A percentile compares a stretch with the other conserved stretches of the same genome.
These are phyloP conservation scores for Candida parachauliodes DNA, from an alignment of 805 yeast species.

Conservation along the genomic window DNA sequence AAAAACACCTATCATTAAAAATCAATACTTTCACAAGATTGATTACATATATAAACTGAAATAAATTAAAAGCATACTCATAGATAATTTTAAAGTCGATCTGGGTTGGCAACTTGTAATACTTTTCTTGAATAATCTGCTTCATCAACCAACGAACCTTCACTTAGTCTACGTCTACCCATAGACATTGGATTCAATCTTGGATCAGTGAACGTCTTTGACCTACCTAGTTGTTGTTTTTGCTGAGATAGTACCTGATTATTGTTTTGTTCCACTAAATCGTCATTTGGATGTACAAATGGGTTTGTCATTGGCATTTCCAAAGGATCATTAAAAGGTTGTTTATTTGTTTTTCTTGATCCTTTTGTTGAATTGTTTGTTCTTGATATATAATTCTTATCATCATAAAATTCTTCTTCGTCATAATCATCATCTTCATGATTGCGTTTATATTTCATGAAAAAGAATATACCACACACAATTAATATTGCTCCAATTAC, in stretches of 20 bases:
- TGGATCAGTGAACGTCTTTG: slow-evolving; percentile 43
- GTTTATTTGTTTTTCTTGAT: slow-evolving; percentile 15
- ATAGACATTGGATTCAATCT: slow-evolving; percentile 71
- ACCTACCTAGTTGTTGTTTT: slow-evolving; percentile 2
- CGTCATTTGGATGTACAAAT: slow-evolving; percentile 58
- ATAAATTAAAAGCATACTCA: too few relatives aligned
- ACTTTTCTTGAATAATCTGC: slow-evolving; percentile 69
- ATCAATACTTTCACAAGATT: not conserved
- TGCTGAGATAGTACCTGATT: too few relatives aligned
- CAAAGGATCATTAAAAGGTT: slow-evolving; percentile 21
- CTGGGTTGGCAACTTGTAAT: slow-evolving; percentile 86
- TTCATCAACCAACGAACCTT: slow-evolving; percentile 84
- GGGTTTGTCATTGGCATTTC: slow-evolving; percentile 54
- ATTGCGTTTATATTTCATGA: slow-evolving; percentile 35
- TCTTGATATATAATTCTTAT: slow-evolving; percentile 17
- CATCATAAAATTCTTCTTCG: slow-evolving; percentile 28
- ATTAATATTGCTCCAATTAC: slow-evolving; percentile 34
- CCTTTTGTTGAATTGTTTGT: slow-evolving; percentile 12
- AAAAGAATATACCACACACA: slow-evolving; percentile 36
- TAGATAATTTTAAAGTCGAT: slow-evolving; percentile 26
- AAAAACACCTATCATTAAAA: too few relatives aligned
- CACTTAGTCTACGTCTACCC: slow-evolving; percentile 80
- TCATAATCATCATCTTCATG: slow-evolving; percentile 45
- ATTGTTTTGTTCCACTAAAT: slow-evolving; percentile 18
- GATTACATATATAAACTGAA: not conserved